phyloP scores from a whole-genome alignment of 176 grass and related monocot genomes.

The Ensete ventricosum region DNA sequence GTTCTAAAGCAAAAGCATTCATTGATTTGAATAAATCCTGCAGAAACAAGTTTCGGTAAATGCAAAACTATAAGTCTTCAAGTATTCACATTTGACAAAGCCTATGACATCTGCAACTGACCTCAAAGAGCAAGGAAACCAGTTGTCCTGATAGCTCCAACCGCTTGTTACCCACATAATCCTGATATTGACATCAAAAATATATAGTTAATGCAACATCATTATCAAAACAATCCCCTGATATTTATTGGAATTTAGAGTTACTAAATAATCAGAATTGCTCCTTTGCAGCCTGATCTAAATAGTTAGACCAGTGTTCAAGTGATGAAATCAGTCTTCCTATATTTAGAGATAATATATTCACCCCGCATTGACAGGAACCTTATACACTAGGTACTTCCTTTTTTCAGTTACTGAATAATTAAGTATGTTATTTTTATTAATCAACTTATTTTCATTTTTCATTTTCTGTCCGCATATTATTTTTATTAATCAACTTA shows the following conservation, averaged over 20 bases:
- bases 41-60: neutral
- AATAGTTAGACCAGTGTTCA: too few relatives aligned
- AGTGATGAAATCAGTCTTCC: too few relatives aligned
- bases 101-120: conserved; percentile 10
- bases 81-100: neutral
- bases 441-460: too few relatives aligned
- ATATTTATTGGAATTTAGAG: too few relatives aligned
- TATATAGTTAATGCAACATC: neutral
- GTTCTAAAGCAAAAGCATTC: conserved; percentile 37
- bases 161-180: conserved; percentile 97
- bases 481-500: too few relatives aligned
- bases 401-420: too few relatives aligned
- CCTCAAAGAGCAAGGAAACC: conserved; percentile 94
- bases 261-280: neutral
- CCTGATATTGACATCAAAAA: conserved; percentile 41
- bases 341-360: too few relatives aligned
- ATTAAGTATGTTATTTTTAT: too few relatives aligned
- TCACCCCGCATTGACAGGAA: too few relatives aligned
- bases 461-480: too few relatives aligned
- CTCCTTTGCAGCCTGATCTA: neutral
- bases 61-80: conserved; percentile 16
- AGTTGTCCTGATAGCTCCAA: conserved; percentile 89
- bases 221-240: neutral
- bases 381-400: too few relatives aligned
- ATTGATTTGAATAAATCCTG: conserved; percentile 98